Percentiles rank a stretch among this genome's conserved stretches.
phyloP scores from a whole-genome alignment of 768 basidiomycete species.

The Termitomyces sp. region DNA sequence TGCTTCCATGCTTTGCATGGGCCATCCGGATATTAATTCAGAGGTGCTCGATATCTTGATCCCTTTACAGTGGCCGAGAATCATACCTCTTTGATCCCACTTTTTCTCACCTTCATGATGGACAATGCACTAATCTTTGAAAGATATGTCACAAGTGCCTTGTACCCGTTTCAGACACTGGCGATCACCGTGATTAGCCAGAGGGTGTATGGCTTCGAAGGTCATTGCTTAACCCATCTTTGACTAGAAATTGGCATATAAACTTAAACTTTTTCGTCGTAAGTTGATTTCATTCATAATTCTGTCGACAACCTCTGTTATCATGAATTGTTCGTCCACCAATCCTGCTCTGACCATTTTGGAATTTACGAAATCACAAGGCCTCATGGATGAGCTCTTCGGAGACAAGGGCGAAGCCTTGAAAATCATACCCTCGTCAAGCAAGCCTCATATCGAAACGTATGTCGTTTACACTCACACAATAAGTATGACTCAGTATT shows the following conservation, averaged over 20 bases:
- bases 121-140: neutral
- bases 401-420: neutral
- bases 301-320: too few relatives aligned
- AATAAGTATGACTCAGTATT: neutral
- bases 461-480: neutral
- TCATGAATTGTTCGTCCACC: neutral
- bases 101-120: neutral
- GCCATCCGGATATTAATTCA: neutral
- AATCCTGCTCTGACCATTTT: neutral
- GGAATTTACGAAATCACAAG: neutral
- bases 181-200: neutral
- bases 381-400: neutral
- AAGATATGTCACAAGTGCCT: neutral
- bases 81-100: neutral
- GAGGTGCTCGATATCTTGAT: neutral
- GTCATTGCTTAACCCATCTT: neutral
- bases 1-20: neutral
- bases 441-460: neutral
- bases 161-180: neutral
- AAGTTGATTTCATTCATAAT: neutral
- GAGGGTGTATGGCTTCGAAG: neutral
- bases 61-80: neutral
- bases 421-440: neutral
- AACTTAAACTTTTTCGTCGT: neutral
- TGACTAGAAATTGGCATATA: slow-evolving; percentile 1